A percentile compares a stretch with the other conserved stretches of the same genome.
These are phyloP conservation scores for Bryoerythrophyllum caledonicum DNA, from an alignment of 225 moss, liverwort and hornwort species.

Conservation along the genomic window DNA sequence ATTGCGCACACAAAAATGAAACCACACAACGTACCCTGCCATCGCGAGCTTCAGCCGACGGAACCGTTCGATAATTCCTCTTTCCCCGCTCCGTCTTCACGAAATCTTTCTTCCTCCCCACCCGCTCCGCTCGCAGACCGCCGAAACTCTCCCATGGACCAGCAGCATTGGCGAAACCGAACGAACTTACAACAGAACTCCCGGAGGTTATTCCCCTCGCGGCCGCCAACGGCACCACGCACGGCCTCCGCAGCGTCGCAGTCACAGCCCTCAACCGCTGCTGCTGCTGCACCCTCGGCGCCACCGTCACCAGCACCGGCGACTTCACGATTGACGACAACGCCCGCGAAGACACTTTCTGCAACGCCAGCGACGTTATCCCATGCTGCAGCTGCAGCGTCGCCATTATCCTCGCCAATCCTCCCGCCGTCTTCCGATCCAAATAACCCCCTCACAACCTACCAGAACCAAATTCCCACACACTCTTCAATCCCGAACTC, in stretches of 20 bases:
- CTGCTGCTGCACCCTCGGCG: constrained; percentile 35
- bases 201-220: constrained; percentile 30
- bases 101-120: constrained; percentile 33
- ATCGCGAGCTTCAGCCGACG: constrained; percentile 57
- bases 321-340: constrained; percentile 24
- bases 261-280: constrained; percentile 36
- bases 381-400: constrained; percentile 33
- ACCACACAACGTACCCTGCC: constrained; percentile 41
- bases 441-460: neutral
- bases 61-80: constrained; percentile 40
- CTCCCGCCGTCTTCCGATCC: neutral
- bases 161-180: constrained; percentile 39
- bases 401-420: constrained; percentile 29
- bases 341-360: constrained; percentile 29
- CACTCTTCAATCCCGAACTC: neutral
- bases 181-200: constrained; percentile 32
- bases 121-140: constrained; percentile 37
- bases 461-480: neutral
- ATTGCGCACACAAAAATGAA: neutral
- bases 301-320: constrained; percentile 32
- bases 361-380: constrained; percentile 30
- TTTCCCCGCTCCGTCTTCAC: constrained; percentile 29
- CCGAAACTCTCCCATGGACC: constrained; percentile 33
- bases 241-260: constrained; percentile 22
- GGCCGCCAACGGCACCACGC: constrained; percentile 26